Conservation (phyloP, 2,329 filamentous ascomycete species). For the Coniochaeta sp. region DNA sequence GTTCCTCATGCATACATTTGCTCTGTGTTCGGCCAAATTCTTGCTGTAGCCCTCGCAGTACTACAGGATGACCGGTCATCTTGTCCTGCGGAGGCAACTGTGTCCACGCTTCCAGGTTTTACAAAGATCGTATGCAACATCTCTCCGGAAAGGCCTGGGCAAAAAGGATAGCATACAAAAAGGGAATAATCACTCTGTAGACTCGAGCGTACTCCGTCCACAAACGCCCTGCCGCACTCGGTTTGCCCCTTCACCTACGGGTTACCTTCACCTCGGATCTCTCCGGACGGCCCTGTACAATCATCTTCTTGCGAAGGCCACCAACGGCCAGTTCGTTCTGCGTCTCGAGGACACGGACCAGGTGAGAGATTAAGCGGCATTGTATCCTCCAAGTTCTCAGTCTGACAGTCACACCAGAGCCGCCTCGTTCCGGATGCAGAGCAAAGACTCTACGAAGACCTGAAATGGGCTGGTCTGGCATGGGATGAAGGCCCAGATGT, state of each 20-base stretch:
- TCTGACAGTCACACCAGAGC: constrained; percentile 44
- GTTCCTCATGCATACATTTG: no score
- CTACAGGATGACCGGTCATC: background rate
- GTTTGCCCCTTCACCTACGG: constrained; percentile 93
- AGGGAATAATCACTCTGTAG: background rate
- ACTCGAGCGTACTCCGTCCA: constrained; percentile 29
- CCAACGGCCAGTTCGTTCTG: constrained; percentile 82
- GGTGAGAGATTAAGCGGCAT: constrained; percentile 42
- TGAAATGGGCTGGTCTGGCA: constrained; percentile 79
- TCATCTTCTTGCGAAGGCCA: constrained; percentile 80
- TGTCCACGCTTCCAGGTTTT: constrained; percentile 6
- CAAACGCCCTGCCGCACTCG: constrained; percentile 63
- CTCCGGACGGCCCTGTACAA: constrained; percentile 93
- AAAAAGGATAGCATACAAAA: constrained; percentile 1
- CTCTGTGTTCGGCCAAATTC: background rate
- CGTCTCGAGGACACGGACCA: constrained; percentile 94
- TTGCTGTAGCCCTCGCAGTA: background rate
- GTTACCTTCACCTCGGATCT: constrained; percentile 86
- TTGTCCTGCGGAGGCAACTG: background rate
- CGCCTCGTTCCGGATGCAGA: constrained; percentile 78
- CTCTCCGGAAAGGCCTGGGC: background rate
- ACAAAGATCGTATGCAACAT: background rate
- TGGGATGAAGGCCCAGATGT: constrained; percentile 93
- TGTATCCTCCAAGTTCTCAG: background rate
- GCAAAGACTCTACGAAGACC: constrained; percentile 65